Conservation (phyloP, 1,284 basidiomycete genomes). For the Leccinum subspadiceum region DNA sequence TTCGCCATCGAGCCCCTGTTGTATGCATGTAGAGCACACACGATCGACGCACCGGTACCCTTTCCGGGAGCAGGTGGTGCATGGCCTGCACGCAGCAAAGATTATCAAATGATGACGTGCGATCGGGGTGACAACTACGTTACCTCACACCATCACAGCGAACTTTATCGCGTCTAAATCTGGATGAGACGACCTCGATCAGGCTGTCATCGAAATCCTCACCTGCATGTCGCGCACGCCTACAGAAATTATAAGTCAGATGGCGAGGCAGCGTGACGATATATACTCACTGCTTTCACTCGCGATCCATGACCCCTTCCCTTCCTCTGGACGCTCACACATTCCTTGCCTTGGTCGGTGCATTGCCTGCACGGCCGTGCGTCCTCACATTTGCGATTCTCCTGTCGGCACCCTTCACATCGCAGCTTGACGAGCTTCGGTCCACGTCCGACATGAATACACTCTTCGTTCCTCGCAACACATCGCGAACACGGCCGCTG, state of each 20-base stretch:
- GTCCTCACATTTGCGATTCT: conserved; percentile 57
- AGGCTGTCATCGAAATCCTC: conserved; percentile 16
- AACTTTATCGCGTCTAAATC: conserved; percentile 53
- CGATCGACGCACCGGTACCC: conserved; percentile 48
- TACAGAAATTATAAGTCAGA: conserved; percentile 24
- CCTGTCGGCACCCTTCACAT: conserved; percentile 53
- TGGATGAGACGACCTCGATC: conserved; percentile 12
- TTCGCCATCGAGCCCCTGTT: conserved; percentile 41
- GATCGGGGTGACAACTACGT: conserved; percentile 8
- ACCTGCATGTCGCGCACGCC: conserved; percentile 61
- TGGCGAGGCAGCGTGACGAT: background rate
- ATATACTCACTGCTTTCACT: conserved; percentile 52
- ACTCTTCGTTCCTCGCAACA: conserved; percentile 49
- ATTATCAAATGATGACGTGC: conserved; percentile 2
- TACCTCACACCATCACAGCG: conserved; percentile 55
- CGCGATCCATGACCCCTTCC: conserved; percentile 55
- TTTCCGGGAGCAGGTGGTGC: conserved; percentile 45
- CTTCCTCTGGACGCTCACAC: conserved; percentile 48
- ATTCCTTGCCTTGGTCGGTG: conserved; percentile 42
- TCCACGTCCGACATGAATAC: conserved; percentile 51
- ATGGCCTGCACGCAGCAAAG: conserved; percentile 39
- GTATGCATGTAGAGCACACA: conserved; percentile 41
- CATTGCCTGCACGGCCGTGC: conserved; percentile 53
- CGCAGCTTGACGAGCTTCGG: conserved; percentile 55
- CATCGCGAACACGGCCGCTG: conserved; percentile 58